Evolutionary conservation across 2,329 filamentous ascomycete genomes (phyloP), one percentile per base, ranked within the genome.

Genomic region (Aspergillus fumigatus): DNA sequence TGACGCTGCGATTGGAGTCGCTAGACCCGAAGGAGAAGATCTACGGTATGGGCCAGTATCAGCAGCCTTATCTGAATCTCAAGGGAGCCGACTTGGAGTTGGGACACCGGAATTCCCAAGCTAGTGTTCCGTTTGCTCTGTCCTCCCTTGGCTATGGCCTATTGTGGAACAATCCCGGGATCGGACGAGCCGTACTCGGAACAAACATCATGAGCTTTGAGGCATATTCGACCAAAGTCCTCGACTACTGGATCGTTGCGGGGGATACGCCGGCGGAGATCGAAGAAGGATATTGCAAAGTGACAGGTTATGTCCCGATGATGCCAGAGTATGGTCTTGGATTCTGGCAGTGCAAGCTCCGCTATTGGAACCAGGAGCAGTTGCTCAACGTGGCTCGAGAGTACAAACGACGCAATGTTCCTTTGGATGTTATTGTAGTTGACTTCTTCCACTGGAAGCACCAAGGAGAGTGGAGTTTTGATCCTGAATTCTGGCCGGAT

Each of bases 41-140:
- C n/a, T 88, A 79, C 63, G 85, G 85, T 21, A 88, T 88, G 84
- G 85, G 85, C 0, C 85, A 88, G 69, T 88, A 88, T 58, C 85
- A 88, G 63, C 84, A 88, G 61, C 81, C 83, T 0, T 79, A 76
- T 52, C 73, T 88, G n/a, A 78, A 88, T 64, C 75, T 88, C 50
- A 88, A 87, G 62, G 85, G 85, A 0, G 66, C 75, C 0, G 84
- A 88, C 55, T 68, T 88, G 1, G 85, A 88, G 65, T 77, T 88
- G 2, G 84, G 85, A 0, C 85, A 88, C 40, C 79, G 85, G 1
- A 88, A 88, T 65, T 87, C 84, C 0, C 85, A 88, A 67, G 85
- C 85, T 3, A 85, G 80, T 51, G 80, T 88, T 0, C 85, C 85
- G 0, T 88, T 88, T 67, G 79, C 80, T 0, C 65, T 88, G 0